Conservation (phyloP, 768 basidiomycete genomes). For the Mycena chlorophos region DNA sequence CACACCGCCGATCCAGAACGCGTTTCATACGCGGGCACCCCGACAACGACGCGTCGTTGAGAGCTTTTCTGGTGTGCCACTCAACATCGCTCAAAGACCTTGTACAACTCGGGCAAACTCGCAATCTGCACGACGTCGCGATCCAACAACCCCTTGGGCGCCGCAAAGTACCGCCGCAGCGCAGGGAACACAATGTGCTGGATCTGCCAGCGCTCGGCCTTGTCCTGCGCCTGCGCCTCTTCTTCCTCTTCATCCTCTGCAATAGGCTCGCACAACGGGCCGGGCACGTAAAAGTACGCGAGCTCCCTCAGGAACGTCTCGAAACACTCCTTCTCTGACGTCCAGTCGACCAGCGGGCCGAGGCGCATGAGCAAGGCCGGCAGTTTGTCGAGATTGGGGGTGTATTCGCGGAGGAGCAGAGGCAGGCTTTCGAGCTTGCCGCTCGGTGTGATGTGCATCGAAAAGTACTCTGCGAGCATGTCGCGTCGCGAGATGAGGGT, state of each 20-base stretch:
- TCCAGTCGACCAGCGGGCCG: slow-evolving; percentile 94
- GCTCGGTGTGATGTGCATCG: slow-evolving; percentile 62
- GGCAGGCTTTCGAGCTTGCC: slow-evolving; percentile 80
- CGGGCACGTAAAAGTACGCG: slow-evolving; percentile 86
- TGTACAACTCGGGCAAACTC: slow-evolving; percentile 87
- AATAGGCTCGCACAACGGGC: slow-evolving; percentile 47
- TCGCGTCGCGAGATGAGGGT: slow-evolving; percentile 61
- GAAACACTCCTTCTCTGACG: slow-evolving; percentile 82
- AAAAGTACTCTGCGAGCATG: slow-evolving; percentile 94
- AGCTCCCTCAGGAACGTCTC: slow-evolving; percentile 83
- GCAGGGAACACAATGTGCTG: slow-evolving; percentile 90
- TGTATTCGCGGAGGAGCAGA: slow-evolving; percentile 80
- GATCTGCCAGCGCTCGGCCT: slow-evolving; percentile 79
- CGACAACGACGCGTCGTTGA: no score
- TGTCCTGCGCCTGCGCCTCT: slow-evolving; percentile 44
- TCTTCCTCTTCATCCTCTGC: slow-evolving; percentile 27
- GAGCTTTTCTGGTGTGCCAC: no score
- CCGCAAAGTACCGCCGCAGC: slow-evolving; percentile 71
- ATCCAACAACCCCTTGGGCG: slow-evolving; percentile 67
- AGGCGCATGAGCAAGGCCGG: slow-evolving; percentile 89
- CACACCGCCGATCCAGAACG: no score
- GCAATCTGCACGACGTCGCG: slow-evolving; percentile 85
- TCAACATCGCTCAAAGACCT: slow-evolving; percentile 92
- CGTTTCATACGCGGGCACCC: no score
- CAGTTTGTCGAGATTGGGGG: slow-evolving; percentile 87